These are phyloP conservation scores for Mixia osmundae DNA, from an alignment of 1,284 basidiomycete genomes.

Conservation along the genomic window DNA sequence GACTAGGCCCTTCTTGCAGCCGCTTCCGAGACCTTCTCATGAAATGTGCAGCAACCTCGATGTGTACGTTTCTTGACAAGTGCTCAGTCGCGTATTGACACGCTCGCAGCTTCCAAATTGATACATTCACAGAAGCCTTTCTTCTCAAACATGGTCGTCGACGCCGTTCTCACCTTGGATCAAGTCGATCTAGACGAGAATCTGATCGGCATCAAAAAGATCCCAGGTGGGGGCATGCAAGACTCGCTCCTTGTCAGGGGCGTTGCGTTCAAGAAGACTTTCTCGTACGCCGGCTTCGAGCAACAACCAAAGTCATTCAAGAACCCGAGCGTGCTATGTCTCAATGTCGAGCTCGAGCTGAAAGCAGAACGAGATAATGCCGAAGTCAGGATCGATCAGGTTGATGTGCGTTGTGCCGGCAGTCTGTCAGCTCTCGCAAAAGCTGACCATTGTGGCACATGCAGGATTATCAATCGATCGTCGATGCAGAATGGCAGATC, in stretches of 20 bases:
- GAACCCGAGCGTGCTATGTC: slow-evolving; percentile 68
- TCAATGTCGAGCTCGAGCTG: slow-evolving; percentile 96
- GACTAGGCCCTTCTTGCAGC: slow-evolving; percentile 32
- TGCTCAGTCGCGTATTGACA: no score
- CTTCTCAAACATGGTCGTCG: slow-evolving; percentile 97
- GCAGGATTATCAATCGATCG: slow-evolving; percentile 86
- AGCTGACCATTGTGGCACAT: not conserved
- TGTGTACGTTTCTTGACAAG: no score
- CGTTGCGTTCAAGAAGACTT: slow-evolving; percentile 98
- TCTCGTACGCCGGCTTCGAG: slow-evolving; percentile 96
- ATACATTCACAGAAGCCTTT: slow-evolving; percentile 98
- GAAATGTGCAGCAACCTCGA: slow-evolving; percentile 92
- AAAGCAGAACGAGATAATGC: slow-evolving; percentile 99
- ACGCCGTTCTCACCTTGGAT: slow-evolving; percentile 80
- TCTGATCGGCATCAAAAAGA: slow-evolving; percentile 94
- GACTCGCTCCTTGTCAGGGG: slow-evolving; percentile 73
- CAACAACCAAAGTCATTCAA: slow-evolving; percentile 91
- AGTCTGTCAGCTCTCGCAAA: not conserved
- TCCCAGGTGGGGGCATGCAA: slow-evolving; percentile 86
- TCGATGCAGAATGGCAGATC: slow-evolving; percentile 99
- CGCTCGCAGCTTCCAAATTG: slow-evolving; percentile 93
- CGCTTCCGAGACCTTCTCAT: slow-evolving; percentile 79
- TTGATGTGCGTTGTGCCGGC: slow-evolving; percentile 29
- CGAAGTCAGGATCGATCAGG: slow-evolving; percentile 86
- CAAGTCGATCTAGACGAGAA: slow-evolving; percentile 85